Evolutionary conservation across 2,329 filamentous ascomycete species (phyloP), one percentile per base, ranked within the genome.

Genomic region (Phialemonium atrogriseum): DNA sequence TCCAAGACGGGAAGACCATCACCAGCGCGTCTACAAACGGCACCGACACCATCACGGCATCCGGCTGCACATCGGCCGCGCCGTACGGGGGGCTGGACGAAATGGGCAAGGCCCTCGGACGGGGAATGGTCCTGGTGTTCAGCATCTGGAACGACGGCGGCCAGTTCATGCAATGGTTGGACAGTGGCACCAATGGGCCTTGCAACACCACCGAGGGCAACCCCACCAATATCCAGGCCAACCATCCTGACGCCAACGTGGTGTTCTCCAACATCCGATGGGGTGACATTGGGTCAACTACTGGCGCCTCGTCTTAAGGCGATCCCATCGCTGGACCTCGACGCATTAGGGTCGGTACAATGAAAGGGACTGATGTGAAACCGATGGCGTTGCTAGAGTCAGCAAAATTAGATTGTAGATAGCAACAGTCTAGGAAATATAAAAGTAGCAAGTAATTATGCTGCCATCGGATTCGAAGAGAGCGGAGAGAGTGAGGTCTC

Each of bases 281-380:
- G 59, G 68, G 68, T 11, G 64, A 72, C 34, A 66, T 73, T 42
- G 65, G 59, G 4, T 63, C 60, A 7, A 70, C 67, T n/a, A n/a
- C n/a, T n/a, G n/a, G n/a, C n/a, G n/a, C n/a, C n/a, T n/a, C n/a
- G n/a, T n/a, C n/a, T n/a, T n/a, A n/a, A n/a, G n/a, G n/a, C n/a
- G n/a, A n/a, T n/a, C n/a, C n/a, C n/a, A n/a, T n/a, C n/a, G n/a
- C n/a, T n/a, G n/a, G n/a, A n/a, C n/a, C n/a, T n/a, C n/a, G n/a
- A n/a, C n/a, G n/a, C n/a, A n/a, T n/a, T n/a, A n/a, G n/a, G n/a
- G n/a, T n/a, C n/a, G n/a, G n/a, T n/a, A n/a, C n/a, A n/a, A n/a
- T n/a, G n/a, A n/a, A n/a, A n/a, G n/a, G n/a, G n/a, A n/a, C n/a
- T n/a, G n/a, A n/a, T n/a, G n/a, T n/a, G n/a, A n/a, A n/a, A n/a